Evolutionary conservation across 148 eudicot genomes (phyloP).

Genomic region (Vaccinium darrowii): DNA sequence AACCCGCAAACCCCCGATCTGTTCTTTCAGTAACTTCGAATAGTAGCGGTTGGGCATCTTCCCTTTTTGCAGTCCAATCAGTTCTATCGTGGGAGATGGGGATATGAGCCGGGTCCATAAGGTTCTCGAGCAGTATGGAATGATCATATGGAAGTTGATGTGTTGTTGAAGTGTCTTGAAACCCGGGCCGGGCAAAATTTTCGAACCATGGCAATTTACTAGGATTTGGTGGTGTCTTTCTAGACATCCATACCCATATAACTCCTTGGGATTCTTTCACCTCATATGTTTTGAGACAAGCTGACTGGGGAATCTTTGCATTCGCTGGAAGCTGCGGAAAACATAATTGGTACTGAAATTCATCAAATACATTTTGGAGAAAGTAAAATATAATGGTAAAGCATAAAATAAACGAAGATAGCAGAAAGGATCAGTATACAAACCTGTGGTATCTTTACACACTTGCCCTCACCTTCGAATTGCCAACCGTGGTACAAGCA

Average conservation of each 20-base stretch:
- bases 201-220: conserved; percentile 87
- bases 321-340: conserved; percentile 64
- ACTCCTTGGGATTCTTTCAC: conserved; percentile 93
- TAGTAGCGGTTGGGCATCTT: conserved; percentile 77
- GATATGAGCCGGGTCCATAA: conserved; percentile 96
- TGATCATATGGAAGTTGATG: conserved; percentile 98
- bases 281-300: conserved; percentile 68
- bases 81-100: conserved; percentile 97
- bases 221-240: conserved; percentile 54
- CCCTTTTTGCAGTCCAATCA: conserved; percentile 86
- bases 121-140: conserved; percentile 94
- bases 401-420: background rate
- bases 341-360: conserved; percentile 14
- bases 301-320: conserved; percentile 84
- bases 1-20: conserved; percentile 83
- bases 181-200: conserved; percentile 77
- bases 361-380: background rate
- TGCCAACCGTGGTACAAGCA: conserved; percentile 99
- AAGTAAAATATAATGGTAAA: background rate
- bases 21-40: conserved; percentile 79
- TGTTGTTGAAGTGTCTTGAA: conserved; percentile 71
- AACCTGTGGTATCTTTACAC: conserved; percentile 98
- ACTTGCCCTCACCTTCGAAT: conserved; percentile 90
- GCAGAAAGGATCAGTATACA: conserved; percentile 6
- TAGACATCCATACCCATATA: conserved; percentile 98